These are phyloP conservation scores for Caryocar brasiliense DNA, from an alignment of 441 rosid species.

Conservation along the genomic window DNA sequence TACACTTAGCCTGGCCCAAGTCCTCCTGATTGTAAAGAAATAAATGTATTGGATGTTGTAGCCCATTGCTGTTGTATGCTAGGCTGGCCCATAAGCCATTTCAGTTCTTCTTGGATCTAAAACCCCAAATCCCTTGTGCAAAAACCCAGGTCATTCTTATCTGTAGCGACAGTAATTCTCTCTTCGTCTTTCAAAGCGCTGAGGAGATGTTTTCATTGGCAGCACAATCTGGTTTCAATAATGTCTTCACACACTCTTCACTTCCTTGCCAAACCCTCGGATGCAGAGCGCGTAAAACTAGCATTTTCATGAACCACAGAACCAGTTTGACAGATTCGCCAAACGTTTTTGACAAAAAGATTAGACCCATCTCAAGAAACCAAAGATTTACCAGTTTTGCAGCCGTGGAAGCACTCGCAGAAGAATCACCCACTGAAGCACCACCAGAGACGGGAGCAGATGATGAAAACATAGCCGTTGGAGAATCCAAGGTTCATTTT, in stretches of 20 bases:
- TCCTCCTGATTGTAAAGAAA: no score
- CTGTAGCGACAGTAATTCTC: no score
- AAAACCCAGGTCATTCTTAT: no score
- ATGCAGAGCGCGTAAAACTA: slow-evolving; percentile 13
- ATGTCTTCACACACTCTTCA: slow-evolving; percentile 23
- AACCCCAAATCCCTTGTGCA: no score
- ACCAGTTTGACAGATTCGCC: not conserved
- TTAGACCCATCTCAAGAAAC: slow-evolving; percentile 26
- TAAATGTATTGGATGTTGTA: no score
- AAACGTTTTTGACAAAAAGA: slow-evolving; percentile 1
- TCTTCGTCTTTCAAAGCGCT: no score
- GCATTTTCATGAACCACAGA: not conserved
- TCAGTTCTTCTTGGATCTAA: no score
- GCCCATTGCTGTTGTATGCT: no score
- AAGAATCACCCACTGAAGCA: slow-evolving; percentile 23
- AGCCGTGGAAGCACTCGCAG: slow-evolving; percentile 34
- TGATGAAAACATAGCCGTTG: slow-evolving; percentile 11
- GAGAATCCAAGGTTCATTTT: slow-evolving; percentile 16
- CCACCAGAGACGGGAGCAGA: slow-evolving; percentile 8
- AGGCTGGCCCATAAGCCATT: no score
- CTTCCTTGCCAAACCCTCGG: slow-evolving; percentile 14
- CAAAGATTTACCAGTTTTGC: slow-evolving; percentile 23
- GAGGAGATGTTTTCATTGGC: slow-evolving; percentile 53
- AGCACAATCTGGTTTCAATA: slow-evolving; percentile 22
- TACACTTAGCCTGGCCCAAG: no score